Evolutionary conservation across 192 early-diverging fungal species (phyloP), one percentile per base, ranked within the genome.

Genomic region (Spinellus fusiger): DNA sequence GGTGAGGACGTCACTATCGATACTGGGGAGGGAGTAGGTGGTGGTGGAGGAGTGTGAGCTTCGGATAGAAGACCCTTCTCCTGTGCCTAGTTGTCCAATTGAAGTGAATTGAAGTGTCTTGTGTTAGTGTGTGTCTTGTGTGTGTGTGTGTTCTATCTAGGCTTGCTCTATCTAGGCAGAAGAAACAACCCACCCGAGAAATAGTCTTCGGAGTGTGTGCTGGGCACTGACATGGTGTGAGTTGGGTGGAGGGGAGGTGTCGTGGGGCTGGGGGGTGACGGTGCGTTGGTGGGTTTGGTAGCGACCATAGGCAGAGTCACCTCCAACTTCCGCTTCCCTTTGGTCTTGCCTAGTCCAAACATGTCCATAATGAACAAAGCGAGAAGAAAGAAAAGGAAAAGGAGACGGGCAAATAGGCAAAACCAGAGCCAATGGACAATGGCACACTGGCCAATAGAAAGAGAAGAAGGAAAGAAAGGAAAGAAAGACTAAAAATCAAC

Each of bases 11-110:
- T 64, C 69, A 25, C 59, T 55, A 28, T 63, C 63, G 26, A 38
- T 64, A 12, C 62, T 64, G 25, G 55, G 62, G 3, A 47, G 27
- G 22, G 67, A 63, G 29, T 58, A 50, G 25, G 32, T 52, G 18
- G 32, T 52, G 18, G 33, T 61, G 28, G 71, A 73, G 18, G 71
- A 73, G 28, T 68, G 56, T 13, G 71, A 73, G 13, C 61, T 73
- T 28, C 71, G 66, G 32, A 67, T 54, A n/a, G 71, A 73, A 0
- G 61, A 52, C 7, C 57, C 57, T 27, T 67, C 65, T 20, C 52
- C 52, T 18, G 40, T 56, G 48, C 10, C 38, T 54, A 22, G n/a
- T n/a, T n/a, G n/a, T n/a, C n/a, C n/a, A n/a, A 62, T 20, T 18
- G 33, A 53, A 31, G 54, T 31, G 5, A 56, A 46, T n/a, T n/a